Evolutionary conservation across 2,329 filamentous ascomycete species (phyloP).

Genomic region (Malbranchea cinnamomea): DNA sequence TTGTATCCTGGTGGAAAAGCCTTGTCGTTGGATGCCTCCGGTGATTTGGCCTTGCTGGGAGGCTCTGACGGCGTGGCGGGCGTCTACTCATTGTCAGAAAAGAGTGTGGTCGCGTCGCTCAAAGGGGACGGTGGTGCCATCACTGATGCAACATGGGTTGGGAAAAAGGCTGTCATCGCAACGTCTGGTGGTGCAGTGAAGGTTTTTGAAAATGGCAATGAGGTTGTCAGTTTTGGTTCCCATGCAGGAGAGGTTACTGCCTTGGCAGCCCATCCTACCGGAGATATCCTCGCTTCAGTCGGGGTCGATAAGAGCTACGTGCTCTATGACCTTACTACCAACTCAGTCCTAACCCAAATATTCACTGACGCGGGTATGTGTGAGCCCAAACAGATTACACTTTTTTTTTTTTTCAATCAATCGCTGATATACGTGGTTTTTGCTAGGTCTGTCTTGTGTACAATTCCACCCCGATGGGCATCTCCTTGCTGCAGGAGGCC

Average conservation of each 20-base stretch:
- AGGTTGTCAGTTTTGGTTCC: conserved; percentile 56
- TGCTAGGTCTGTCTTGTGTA: conserved; percentile 54
- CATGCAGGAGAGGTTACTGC: conserved; percentile 72
- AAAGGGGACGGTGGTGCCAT: conserved; percentile 50
- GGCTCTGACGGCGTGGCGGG: conserved; percentile 61
- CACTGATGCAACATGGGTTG: conserved; percentile 45
- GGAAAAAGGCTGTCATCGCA: conserved; percentile 53
- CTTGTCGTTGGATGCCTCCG: conserved; percentile 43
- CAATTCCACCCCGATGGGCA: conserved; percentile 97
- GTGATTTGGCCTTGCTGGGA: conserved; percentile 56
- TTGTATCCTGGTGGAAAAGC: conserved; percentile 44
- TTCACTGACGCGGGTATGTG: conserved; percentile 63
- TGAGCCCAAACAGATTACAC: conserved; percentile 10
- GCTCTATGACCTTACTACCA: conserved; percentile 62
- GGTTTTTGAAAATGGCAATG: conserved; percentile 57
- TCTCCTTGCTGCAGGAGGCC: conserved; percentile 72
- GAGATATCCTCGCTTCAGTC: conserved; percentile 69
- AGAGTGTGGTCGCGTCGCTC: conserved; percentile 57
- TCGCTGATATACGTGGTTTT: too few species aligned
- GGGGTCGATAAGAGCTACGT: conserved; percentile 86
- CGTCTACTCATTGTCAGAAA: conserved; percentile 63
- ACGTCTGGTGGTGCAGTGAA: conserved; percentile 67
- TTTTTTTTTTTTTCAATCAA: too few species aligned
- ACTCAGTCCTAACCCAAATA: conserved; percentile 59
- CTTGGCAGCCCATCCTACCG: conserved; percentile 68